Conservation (phyloP, 257 asterid species). For the Capsicum chinense region DNA sequence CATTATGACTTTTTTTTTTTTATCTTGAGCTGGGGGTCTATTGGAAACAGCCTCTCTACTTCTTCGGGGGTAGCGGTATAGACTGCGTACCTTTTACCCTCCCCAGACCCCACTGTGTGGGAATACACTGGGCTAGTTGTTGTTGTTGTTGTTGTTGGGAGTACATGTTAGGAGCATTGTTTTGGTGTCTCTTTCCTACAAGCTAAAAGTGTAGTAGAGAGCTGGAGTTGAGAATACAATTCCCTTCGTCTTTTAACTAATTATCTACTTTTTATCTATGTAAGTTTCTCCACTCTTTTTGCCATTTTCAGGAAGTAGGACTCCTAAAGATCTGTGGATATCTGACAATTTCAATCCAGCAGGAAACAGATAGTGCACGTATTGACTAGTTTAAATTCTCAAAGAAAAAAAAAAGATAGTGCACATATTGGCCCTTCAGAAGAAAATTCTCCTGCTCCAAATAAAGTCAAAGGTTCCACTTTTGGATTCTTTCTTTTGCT, state of each 20-base stretch:
- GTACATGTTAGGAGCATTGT: not conserved
- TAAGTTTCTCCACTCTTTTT: not conserved
- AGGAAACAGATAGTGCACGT: not conserved
- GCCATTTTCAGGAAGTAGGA: slow-evolving; percentile 4
- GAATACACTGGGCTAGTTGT: no score
- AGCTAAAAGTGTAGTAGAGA: not conserved
- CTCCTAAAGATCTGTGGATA: not conserved
- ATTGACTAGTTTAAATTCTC: not conserved
- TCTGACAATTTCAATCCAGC: not conserved
- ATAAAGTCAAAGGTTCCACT: not conserved
- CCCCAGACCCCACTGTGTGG: no score
- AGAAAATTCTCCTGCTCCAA: not conserved
- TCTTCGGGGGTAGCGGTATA: no score
- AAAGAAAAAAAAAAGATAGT: not conserved
- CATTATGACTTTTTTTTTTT: no score
- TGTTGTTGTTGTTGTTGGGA: not conserved
- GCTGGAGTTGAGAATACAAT: not conserved
- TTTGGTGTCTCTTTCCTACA: slow-evolving; percentile 19
- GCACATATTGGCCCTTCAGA: not conserved
- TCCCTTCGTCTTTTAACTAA: slow-evolving; percentile 2
- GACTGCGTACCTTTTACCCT: no score
- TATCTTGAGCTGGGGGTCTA: no score
- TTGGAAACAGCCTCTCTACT: no score
- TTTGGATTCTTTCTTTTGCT: slow-evolving; percentile 8
- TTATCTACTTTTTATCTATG: not conserved